These are phyloP conservation scores for Chrysoporthe puriensis DNA, from an alignment of 2,329 filamentous ascomycete genomes.

Conservation along the genomic window DNA sequence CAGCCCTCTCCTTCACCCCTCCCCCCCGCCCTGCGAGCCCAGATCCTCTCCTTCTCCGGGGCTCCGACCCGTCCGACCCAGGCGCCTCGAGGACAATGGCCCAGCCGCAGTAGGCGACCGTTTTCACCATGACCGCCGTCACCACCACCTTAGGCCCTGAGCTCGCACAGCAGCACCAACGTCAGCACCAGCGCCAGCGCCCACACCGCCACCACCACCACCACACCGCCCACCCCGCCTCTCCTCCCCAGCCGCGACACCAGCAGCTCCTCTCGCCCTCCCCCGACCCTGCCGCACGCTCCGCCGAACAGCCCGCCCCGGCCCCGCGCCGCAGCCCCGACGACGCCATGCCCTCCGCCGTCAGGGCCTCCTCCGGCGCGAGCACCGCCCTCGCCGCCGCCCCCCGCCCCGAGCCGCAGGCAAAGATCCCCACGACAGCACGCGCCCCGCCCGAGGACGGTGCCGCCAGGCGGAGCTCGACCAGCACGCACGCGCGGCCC, in stretches of 20 bases:
- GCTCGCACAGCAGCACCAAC: slow-evolving; percentile 6
- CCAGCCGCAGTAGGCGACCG: slow-evolving; percentile 20
- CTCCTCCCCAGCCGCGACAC: slow-evolving; percentile 8
- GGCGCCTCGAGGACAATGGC: slow-evolving; percentile 15
- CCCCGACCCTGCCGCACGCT: slow-evolving; percentile 3
- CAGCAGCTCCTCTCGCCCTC: slow-evolving; percentile 6
- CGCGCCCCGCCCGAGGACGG: slow-evolving; percentile 26
- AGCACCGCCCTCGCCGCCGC: slow-evolving; percentile 16
- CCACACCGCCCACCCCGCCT: slow-evolving; percentile 8
- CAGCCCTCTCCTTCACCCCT: too few species aligned
- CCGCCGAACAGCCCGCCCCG: slow-evolving; percentile 9
- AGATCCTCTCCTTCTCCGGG: too few species aligned
- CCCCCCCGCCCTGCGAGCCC: too few species aligned
- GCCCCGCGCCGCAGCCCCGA: slow-evolving; percentile 10
- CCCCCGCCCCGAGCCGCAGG: slow-evolving; percentile 15
- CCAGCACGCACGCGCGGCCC: slow-evolving; percentile 41
- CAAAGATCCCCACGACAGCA: slow-evolving; percentile 18
- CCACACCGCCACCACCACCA: background rate
- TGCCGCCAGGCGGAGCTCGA: slow-evolving; percentile 23
- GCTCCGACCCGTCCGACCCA: background rate
- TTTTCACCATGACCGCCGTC: slow-evolving; percentile 26
- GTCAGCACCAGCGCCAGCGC: background rate
- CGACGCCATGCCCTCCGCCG: slow-evolving; percentile 26
- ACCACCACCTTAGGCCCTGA: slow-evolving; percentile 17
- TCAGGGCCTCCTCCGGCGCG: slow-evolving; percentile 23